These are phyloP conservation scores for Pyrenophora seminiperda DNA, from an alignment of 2,329 filamentous ascomycete species.

Conservation along the genomic window DNA sequence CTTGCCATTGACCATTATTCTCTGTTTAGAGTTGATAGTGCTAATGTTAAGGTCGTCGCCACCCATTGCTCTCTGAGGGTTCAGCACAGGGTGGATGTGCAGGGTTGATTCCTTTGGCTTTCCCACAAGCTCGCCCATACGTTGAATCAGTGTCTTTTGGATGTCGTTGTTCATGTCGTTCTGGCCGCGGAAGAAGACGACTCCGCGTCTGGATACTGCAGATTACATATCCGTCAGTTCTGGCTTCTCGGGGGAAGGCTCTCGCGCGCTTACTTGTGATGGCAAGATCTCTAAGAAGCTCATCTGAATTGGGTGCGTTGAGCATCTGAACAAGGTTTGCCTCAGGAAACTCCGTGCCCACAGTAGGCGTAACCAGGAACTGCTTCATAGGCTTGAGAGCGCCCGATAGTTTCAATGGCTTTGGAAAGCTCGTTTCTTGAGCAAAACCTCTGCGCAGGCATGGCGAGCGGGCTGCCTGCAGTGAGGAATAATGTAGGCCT, in stretches of 20 bases:
- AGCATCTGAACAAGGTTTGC: slow-evolving; percentile 9
- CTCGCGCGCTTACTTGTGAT: slow-evolving; percentile 2
- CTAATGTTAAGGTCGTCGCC: slow-evolving; percentile 9
- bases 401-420: slow-evolving; percentile 8
- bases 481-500: not conserved
- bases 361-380: slow-evolving; percentile 9
- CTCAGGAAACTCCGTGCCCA: slow-evolving; percentile 11
- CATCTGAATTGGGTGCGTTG: slow-evolving; percentile 8
- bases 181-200: slow-evolving; percentile 7
- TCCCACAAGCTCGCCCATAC: slow-evolving; percentile 5
- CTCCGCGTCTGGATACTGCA: slow-evolving; percentile 5
- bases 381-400: slow-evolving; percentile 10
- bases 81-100: slow-evolving; percentile 8
- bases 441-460: slow-evolving; percentile 10
- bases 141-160: slow-evolving; percentile 9
- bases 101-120: slow-evolving; percentile 9
- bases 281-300: slow-evolving; percentile 8
- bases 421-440: slow-evolving; percentile 9
- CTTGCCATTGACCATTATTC: slow-evolving; percentile 6
- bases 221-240: not conserved
- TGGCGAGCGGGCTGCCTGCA: slow-evolving; percentile 2
- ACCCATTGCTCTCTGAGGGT: slow-evolving; percentile 4
- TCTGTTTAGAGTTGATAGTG: slow-evolving; percentile 11
- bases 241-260: not conserved
- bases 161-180: slow-evolving; percentile 8